Evolutionary conservation across 1,284 basidiomycete species (phyloP).

Genomic region (Trametes pubescens): DNA sequence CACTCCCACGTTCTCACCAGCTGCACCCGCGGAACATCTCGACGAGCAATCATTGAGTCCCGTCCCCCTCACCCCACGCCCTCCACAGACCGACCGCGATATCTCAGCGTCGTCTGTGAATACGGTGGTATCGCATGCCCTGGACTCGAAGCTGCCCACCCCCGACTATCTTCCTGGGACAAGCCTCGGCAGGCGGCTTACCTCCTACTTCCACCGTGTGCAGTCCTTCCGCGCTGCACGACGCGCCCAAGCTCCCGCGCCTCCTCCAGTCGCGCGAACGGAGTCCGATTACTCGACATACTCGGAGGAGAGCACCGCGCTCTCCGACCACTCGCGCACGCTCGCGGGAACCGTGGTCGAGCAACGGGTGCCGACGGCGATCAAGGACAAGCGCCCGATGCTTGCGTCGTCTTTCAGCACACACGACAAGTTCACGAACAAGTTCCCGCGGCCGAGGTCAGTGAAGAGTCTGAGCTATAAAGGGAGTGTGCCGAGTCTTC

Average conservation of each 20-base stretch:
- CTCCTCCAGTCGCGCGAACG: conserved; percentile 12
- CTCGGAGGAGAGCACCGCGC: conserved; percentile 32
- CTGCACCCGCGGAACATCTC: neutral
- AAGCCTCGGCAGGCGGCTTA: conserved; percentile 16
- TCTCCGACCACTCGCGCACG: conserved; percentile 17
- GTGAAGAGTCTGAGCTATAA: conserved; percentile 40
- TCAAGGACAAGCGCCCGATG: conserved; percentile 31
- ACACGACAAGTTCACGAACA: conserved; percentile 58
- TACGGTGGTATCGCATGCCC: conserved; percentile 16
- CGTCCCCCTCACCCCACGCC: conserved; percentile 34
- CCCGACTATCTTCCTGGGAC: conserved; percentile 27
- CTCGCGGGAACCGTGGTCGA: neutral
- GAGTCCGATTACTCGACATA: conserved; percentile 24
- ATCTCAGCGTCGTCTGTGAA: conserved; percentile 20
- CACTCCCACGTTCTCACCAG: conserved; percentile 8
- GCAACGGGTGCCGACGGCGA: conserved; percentile 16
- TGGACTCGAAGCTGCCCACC: conserved; percentile 34
- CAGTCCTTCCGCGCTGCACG: conserved; percentile 20
- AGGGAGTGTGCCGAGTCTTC: conserved; percentile 13
- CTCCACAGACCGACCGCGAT: conserved; percentile 17
- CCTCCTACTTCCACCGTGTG: conserved; percentile 33
- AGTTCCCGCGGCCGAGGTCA: conserved; percentile 57
- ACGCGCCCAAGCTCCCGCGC: conserved; percentile 6
- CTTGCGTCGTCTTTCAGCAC: conserved; percentile 41
- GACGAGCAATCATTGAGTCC: conserved; percentile 30